Evolutionary conservation across 2,329 filamentous ascomycete species (phyloP), one percentile per base, ranked within the genome.

Genomic region (Fusarium nodosum): DNA sequence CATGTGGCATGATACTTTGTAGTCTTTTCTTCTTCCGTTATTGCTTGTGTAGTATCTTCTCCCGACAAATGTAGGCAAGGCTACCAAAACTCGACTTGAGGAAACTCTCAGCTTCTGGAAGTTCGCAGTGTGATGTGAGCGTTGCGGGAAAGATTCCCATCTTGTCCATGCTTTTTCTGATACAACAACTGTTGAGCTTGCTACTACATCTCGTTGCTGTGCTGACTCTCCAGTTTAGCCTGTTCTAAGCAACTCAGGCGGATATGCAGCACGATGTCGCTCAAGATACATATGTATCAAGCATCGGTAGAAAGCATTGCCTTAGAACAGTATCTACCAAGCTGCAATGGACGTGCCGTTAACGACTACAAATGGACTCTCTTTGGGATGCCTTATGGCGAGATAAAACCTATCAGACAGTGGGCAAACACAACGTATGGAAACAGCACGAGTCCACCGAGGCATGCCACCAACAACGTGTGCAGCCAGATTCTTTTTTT

Each of bases 1-100:
- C 46, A 33, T 48, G 41, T 45, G 55, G 51, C 59, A 63, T 65
- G 60, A 26, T n/a, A 41, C 16, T 22, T 58, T 30, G 16, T 47
- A 51, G 10, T 30, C 60, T 60, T 55, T 51, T 42, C 24, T 46
- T 5, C 22, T 15, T 54, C 18, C 31, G 31, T 26, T 52, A 15
- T 52, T 26, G 12, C 44, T 33, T 47, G 13, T 45, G 9, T 30
- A 36, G 4, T 51, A 20, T 51, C 24, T 47, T 26, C 11, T 55
- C 15, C 39, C 61, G 42, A 36, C 34, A 64, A 22, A 48, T n/a
- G 56, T 39, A 45, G 66, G 47, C 33, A 52, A 41, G 34, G 3
- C 26, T 42, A 31, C 31, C 26, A 36, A 54, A 38, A 16, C 24
- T 39, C n/a, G 13, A 39, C 48, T 18, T 39, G 16, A 47, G 28